Base-by-base conservation (phyloP, 2,329 filamentous ascomycete genomes). In the Alternaria tenuissima region DNA sequence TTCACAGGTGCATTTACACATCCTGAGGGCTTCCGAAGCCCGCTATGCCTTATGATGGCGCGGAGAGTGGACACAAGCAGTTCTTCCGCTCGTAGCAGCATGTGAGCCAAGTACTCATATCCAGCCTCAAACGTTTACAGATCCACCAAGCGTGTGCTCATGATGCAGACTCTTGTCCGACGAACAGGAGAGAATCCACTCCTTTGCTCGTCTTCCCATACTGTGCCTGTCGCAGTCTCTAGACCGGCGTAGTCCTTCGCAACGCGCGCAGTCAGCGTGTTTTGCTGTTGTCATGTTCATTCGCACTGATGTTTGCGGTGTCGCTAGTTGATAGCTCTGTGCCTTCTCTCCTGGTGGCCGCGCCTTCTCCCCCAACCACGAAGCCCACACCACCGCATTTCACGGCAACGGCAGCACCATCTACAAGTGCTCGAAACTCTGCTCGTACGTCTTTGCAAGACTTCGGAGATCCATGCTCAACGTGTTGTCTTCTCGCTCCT, bases 251-350 rank as follows among this genome's bases (percentile, higher is more conserved):
- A 7, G 48, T n/a, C 34, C 5, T 41, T 34, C 41, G n/a, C 16
- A 20, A 52, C n/a, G 48, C 34, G 28, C 18, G 24, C 48, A 28
- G 36, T 7, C 48, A 41, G 36, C 24, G 18, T 22, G 44, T n/a
- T 16, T 32, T 20, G 26, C 34, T 39, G 26, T 47, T 16, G 20
- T 32, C 11, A 4, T 43, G 20, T 28, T 28, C 16, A 39, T 26
- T 26, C 22, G 43, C 53, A 49, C 32, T 34, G 43, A 42, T 32
- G 5, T 49, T 38, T 30, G 44, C 26, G 44, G 30, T 48, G 54
- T 28, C 36, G 54, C 54, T 43, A 52, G 28, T 26, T 2, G 46
- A 11, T 26, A 56, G 44, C 34, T n/a, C 28, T 24, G 28, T 42
- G 54, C 24, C 32, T 32, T 56, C 28, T 38, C 28, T 42, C 26